Evolutionary conservation across 768 basidiomycete genomes (phyloP).

Genomic region (Suillus weaverae): DNA sequence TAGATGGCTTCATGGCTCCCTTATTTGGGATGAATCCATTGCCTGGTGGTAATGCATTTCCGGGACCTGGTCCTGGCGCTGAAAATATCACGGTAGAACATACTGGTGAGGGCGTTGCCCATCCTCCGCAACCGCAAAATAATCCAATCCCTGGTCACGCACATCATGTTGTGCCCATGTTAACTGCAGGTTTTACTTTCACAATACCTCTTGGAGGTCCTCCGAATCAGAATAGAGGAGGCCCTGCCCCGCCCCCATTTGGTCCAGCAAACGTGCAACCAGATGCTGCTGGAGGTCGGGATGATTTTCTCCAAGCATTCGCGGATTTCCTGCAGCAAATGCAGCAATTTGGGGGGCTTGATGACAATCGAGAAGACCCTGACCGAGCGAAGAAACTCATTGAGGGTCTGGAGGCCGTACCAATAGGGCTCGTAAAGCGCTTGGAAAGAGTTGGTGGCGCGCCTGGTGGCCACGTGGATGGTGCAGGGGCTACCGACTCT

Average conservation of each 20-base stretch:
- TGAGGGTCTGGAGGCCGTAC: slow-evolving; percentile 64
- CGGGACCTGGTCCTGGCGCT: slow-evolving; percentile 4
- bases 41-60: slow-evolving; percentile 7
- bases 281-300: slow-evolving; percentile 12
- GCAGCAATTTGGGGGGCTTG: slow-evolving; percentile 22
- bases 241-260: slow-evolving; percentile 4
- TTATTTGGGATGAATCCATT: slow-evolving; percentile 24
- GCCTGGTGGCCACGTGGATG: slow-evolving; percentile 32
- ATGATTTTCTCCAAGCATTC: slow-evolving; percentile 27
- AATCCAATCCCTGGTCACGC: slow-evolving; percentile 24
- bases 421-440: slow-evolving; percentile 62
- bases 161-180: slow-evolving; percentile 22
- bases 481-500: slow-evolving; percentile 34
- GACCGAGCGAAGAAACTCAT: slow-evolving; percentile 65
- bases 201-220: slow-evolving; percentile 35
- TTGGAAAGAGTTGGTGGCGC: slow-evolving; percentile 52
- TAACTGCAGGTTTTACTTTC: slow-evolving; percentile 35
- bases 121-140: slow-evolving; percentile 20
- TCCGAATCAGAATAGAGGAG: slow-evolving; percentile 11
- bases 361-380: slow-evolving; percentile 56
- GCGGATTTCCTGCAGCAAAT: slow-evolving; percentile 28
- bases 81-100: slow-evolving; percentile 25
- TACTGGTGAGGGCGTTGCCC: slow-evolving; percentile 28
- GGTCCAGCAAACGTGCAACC: slow-evolving; percentile 5
- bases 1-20: slow-evolving; percentile 23